These are phyloP conservation scores for Macrolepiota fuliginosa DNA, from an alignment of 768 basidiomycete species.

Conservation along the genomic window DNA sequence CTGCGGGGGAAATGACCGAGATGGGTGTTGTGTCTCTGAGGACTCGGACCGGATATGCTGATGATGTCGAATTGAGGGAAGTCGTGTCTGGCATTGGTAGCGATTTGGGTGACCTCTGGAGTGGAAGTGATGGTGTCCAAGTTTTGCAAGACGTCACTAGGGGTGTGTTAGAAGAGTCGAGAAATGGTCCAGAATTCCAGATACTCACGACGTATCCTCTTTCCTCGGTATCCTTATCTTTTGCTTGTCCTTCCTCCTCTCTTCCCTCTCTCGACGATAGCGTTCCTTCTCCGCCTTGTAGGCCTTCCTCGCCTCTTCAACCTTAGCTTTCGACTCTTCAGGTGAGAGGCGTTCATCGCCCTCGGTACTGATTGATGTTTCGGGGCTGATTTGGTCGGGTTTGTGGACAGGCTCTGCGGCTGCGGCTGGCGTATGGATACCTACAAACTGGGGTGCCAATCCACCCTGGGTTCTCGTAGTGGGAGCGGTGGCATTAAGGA, in stretches of 20 bases:
- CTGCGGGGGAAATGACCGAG: slow-evolving; percentile 33
- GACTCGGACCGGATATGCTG: slow-evolving; percentile 37
- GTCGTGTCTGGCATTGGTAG: slow-evolving; percentile 58
- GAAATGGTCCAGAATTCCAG: background rate
- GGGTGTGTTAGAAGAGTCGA: background rate
- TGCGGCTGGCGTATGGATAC: background rate
- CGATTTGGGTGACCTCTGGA: slow-evolving; percentile 28
- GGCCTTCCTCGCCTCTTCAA: slow-evolving; percentile 62
- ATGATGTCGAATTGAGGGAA: slow-evolving; percentile 66
- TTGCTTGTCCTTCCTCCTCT: slow-evolving; percentile 39
- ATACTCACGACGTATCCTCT: slow-evolving; percentile 12
- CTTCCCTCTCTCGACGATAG: slow-evolving; percentile 59
- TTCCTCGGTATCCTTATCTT: slow-evolving; percentile 23
- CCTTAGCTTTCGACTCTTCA: slow-evolving; percentile 41
- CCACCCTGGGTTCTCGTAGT: background rate
- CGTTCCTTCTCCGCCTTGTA: slow-evolving; percentile 73
- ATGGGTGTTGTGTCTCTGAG: slow-evolving; percentile 37
- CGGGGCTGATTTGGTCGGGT: background rate
- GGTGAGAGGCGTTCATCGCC: slow-evolving; percentile 23
- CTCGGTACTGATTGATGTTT: background rate
- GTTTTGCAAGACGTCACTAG: slow-evolving; percentile 1
- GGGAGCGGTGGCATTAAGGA: background rate
- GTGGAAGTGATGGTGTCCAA: background rate
- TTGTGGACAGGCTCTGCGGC: background rate
- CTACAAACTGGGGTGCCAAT: background rate